phyloP scores from a whole-genome alignment of 179 eudicot species.

The Spinacia oleracea region DNA sequence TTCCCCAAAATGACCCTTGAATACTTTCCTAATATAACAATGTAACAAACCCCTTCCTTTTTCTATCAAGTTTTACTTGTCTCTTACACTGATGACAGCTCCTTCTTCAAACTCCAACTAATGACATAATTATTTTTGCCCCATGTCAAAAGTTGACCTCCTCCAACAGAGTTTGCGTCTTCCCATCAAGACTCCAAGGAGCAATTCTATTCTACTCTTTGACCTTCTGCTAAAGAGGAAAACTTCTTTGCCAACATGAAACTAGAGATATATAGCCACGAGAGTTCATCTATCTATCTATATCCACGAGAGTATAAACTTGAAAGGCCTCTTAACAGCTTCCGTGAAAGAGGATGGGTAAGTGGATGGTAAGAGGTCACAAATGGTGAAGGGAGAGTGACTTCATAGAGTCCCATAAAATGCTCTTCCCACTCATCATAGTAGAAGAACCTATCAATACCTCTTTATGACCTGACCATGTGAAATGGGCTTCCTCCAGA shows the following conservation, averaged over 20 bases:
- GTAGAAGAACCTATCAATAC: not conserved
- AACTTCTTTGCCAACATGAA: not conserved
- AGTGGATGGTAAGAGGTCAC: not conserved
- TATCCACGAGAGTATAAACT: not conserved
- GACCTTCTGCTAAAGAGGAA: not conserved
- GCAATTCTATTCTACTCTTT: not conserved
- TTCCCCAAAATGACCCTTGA: no score
- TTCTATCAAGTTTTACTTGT: no score
- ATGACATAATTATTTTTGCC: no score
- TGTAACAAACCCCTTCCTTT: no score
- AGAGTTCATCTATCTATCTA: not conserved
- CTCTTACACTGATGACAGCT: not conserved
- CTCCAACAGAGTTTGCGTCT: not conserved
- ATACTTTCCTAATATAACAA: no score
- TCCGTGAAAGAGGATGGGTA: not conserved
- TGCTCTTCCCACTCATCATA: not conserved
- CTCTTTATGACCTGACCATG: slow-evolving; percentile 3
- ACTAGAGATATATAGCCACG: not conserved
- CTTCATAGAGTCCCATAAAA: not conserved
- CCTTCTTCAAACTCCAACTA: not conserved
- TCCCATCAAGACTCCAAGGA: not conserved
- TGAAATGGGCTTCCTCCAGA: not conserved
- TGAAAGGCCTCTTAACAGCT: not conserved
- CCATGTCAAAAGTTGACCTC: not conserved
- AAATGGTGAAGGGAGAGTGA: no score